A percentile compares a stretch with the other conserved stretches of the same genome.
These are phyloP conservation scores for Penicillium sclerotigenum DNA, from an alignment of 2,329 filamentous ascomycete species.

Conservation along the genomic window DNA sequence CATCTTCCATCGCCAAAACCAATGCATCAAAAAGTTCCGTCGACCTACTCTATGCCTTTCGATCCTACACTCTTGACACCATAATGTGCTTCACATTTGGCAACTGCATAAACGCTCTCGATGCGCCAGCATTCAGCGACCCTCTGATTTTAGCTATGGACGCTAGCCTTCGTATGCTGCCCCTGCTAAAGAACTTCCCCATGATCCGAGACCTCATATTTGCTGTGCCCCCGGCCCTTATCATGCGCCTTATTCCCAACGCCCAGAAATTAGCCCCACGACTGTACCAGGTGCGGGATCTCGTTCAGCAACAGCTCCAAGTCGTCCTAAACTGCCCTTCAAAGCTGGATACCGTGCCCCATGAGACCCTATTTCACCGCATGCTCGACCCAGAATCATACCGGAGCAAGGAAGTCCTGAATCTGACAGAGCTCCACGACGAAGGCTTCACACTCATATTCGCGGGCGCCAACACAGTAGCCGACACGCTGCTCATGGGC, in stretches of 20 bases:
- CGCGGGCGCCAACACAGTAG: slow-evolving; percentile 11
- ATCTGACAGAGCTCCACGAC: slow-evolving; percentile 7
- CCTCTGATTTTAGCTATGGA: neutral
- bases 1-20: neutral
- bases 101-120: slow-evolving; percentile 6
- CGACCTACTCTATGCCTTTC: neutral
- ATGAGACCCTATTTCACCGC: neutral
- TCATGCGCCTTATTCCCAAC: neutral
- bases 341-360: neutral
- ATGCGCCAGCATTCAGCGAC: slow-evolving; percentile 9
- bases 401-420: neutral
- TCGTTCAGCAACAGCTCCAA: neutral
- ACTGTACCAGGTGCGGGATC: neutral
- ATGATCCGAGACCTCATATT: neutral
- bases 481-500: slow-evolving; percentile 9
- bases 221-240: neutral
- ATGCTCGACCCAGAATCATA: neutral
- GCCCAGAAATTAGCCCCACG: neutral
- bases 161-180: neutral
- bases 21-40: neutral
- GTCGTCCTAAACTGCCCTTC: neutral
- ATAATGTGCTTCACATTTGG: slow-evolving; percentile 14
- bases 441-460: slow-evolving; percentile 13
- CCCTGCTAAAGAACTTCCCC: neutral
- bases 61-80: slow-evolving; percentile 11